These are phyloP conservation scores for Kwoniella botswanensis DNA, from an alignment of 768 basidiomycete genomes.

Conservation along the genomic window DNA sequence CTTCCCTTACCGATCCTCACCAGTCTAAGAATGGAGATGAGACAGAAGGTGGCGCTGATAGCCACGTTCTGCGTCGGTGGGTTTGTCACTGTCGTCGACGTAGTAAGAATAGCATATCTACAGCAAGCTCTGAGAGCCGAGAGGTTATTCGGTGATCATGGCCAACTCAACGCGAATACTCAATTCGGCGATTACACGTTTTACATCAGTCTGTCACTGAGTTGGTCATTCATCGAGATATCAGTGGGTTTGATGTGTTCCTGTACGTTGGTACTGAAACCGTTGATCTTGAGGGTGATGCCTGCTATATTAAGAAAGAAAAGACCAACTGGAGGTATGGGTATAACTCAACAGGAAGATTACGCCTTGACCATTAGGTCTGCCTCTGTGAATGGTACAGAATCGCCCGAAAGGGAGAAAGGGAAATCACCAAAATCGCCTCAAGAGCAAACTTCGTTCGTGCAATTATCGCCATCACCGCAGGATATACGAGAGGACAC, in stretches of 20 bases:
- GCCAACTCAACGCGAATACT: constrained; percentile 8
- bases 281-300: constrained; percentile 47
- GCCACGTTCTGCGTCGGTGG: constrained; percentile 54
- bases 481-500: neutral
- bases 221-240: constrained; percentile 56
- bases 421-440: constrained; percentile 12
- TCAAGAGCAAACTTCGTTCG: neutral
- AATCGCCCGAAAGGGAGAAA: constrained; percentile 4
- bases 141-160: constrained; percentile 3
- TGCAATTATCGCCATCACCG: neutral
- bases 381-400: neutral
- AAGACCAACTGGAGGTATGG: neutral
- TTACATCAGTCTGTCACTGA: constrained; percentile 47
- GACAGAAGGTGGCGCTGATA: constrained; percentile 53
- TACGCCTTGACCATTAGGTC: neutral
- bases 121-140: constrained; percentile 48
- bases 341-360: constrained; percentile 2
- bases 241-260: constrained; percentile 51
- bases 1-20: constrained; percentile 56
- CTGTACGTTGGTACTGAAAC: constrained; percentile 54
- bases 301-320: constrained; percentile 37
- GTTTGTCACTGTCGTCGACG: constrained; percentile 55
- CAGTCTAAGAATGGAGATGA: constrained; percentile 49
- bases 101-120: constrained; percentile 54
- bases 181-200: constrained; percentile 45